A percentile compares a stretch with the other conserved stretches of the same genome.
Conservation (phyloP, 768 basidiomycete species). For the Lentinula raphanica region DNA sequence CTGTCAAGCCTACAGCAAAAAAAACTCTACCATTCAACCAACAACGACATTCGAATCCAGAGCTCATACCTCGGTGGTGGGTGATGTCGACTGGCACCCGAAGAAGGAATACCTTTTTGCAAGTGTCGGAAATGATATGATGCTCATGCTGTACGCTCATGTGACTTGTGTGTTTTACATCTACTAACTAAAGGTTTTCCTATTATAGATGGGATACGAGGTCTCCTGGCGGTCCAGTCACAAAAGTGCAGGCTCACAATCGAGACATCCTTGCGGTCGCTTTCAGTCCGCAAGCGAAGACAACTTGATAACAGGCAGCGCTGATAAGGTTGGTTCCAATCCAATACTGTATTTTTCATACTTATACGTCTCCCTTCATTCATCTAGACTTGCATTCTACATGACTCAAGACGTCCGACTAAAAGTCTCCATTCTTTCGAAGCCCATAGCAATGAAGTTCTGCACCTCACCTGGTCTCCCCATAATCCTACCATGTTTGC, state of each 20-base stretch:
- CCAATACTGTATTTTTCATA: neutral
- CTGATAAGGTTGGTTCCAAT: constrained; percentile 67
- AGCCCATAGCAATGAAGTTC: constrained; percentile 90
- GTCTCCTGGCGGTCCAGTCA: constrained; percentile 58
- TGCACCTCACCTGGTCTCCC: constrained; percentile 94
- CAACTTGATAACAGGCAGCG: constrained; percentile 85
- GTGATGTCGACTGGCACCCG: constrained; percentile 95
- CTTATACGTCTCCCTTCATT: neutral
- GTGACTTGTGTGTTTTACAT: neutral
- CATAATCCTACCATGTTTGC: constrained; percentile 90
- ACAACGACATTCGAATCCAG: constrained; percentile 73
- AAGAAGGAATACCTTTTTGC: constrained; percentile 80
- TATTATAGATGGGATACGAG: constrained; percentile 86
- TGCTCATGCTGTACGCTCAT: constrained; percentile 81
- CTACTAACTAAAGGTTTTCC: constrained; percentile 7
- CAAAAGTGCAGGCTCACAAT: constrained; percentile 80
- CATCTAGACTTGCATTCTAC: constrained; percentile 75
- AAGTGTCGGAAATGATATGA: constrained; percentile 93
- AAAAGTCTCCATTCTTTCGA: constrained; percentile 87
- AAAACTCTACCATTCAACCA: constrained; percentile 77
- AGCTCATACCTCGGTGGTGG: constrained; percentile 89
- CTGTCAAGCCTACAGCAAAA: constrained; percentile 80
- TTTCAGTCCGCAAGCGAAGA: constrained; percentile 76
- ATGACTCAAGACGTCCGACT: constrained; percentile 74
- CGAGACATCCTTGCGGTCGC: constrained; percentile 88